Percentiles rank a stretch among this genome's conserved stretches.
These are phyloP conservation scores for Inga oerstediana DNA, from an alignment of 306 rosid genomes.

Conservation along the genomic window DNA sequence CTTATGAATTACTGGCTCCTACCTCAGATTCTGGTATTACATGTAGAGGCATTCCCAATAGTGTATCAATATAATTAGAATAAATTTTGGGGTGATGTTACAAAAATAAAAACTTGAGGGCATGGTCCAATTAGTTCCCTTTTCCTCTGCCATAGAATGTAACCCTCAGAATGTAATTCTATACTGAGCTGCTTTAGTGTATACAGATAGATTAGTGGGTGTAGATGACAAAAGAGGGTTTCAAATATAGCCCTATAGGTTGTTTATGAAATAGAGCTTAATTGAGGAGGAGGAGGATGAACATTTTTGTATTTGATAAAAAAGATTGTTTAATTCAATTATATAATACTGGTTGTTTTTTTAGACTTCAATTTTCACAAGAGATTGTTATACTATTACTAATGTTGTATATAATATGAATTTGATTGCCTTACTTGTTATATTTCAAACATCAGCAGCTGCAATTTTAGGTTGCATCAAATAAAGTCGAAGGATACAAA, in stretches of 20 bases:
- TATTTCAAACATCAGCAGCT: background rate
- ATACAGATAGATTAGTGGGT: background rate
- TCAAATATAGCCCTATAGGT: background rate
- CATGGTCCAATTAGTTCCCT: background rate
- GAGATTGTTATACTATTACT: background rate
- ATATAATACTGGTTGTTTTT: background rate
- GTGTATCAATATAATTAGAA: conserved; percentile 67
- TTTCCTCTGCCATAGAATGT: background rate
- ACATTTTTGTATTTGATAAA: background rate
- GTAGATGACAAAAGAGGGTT: background rate
- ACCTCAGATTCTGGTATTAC: conserved; percentile 94
- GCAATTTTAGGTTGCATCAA: background rate
- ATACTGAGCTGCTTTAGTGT: background rate
- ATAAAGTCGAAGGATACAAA: too few relatives aligned
- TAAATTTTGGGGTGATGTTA: background rate
- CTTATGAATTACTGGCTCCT: conserved; percentile 92
- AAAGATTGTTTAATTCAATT: background rate
- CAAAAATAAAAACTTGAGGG: background rate
- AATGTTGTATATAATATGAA: background rate
- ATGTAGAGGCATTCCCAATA: conserved; percentile 94
- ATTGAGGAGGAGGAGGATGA: background rate
- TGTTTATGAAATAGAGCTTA: background rate
- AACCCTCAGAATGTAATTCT: background rate
- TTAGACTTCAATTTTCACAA: background rate
- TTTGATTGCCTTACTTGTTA: background rate